Base-by-base conservation (phyloP, 139 green algal species). In the Raphidocelis subcapitata region DNA sequence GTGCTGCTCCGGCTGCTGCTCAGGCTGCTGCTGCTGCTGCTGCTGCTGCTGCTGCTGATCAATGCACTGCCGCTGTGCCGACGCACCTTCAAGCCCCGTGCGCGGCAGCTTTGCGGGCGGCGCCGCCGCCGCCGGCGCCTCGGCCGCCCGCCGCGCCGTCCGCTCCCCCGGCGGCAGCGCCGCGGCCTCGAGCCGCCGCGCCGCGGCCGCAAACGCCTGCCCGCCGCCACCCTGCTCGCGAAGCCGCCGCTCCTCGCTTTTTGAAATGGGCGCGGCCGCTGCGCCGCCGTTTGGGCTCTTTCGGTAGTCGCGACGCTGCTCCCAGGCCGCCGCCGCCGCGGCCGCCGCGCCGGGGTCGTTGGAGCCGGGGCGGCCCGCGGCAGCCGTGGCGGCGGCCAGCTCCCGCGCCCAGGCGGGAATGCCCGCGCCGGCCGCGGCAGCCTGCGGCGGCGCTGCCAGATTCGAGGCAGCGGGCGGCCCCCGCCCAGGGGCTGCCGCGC, bases 91-190 rank as follows among this genome's bases (percentile, higher is more conserved):
- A 20, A 15, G 31, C 29, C 44, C 18, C 52, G 51, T 23, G 3
- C 36, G 49, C n/a, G n/a, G n/a, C n/a, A 26, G 59, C 62, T 26
- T 44, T 75, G 66, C 47, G 61, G 59, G 12, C 63, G 61, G 16
- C 36, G 20, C 54, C 59, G 67, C 61, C 55, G 35, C n/a, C 36
- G 51, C 62, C n/a, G 15, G n/a, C 46, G 61, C 61, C 10, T 32
- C 28, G 10, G 24, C 16, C 33, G 14, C 61, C 20, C n/a, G 61
- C 61, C 21, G 61, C 18, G n/a, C 23, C 31, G 5, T n/a, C 26
- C 15, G 10, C 61, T 67, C 28, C 46, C 16, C 61, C 10, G n/a
- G 26, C 33, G 24, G 15, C 23, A 32, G 61, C 61, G 26, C 31
- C 15, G 26, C 24, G 41, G 15, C 61, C 61, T 28, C 15, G 26